Evolutionary conservation across 2,329 filamentous ascomycete species (phyloP), one percentile per base, ranked within the genome.

Genomic region (Fusarium dimerum): DNA sequence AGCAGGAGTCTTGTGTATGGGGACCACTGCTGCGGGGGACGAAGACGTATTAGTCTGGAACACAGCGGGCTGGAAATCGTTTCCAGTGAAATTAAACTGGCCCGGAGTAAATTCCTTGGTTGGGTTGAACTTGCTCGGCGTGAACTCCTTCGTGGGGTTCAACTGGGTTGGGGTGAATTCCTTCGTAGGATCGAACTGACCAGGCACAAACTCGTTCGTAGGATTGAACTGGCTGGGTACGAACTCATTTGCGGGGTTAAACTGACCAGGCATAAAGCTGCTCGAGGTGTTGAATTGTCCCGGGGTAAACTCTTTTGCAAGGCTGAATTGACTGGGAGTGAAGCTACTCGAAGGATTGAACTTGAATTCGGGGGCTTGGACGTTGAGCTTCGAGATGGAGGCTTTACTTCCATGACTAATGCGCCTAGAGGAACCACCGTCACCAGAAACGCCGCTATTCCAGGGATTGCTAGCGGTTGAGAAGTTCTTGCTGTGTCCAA

Each of bases 301-400:
- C 13, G 32, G 13, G 13, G 32, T 36, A 36, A 36, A 36, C 32
- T 36, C 32, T 10, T 29, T 51, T 38, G 43, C 48, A 20, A 64
- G 63, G 43, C 54, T 56, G 45, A 60, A 64, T 38, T 64, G 56
- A 2, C 60, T 62, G 30, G 62, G 60, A 5, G 59, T 64, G 20
- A 64, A 64, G 32, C 53, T 63, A 63, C 69, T 80, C 11, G 60
- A 69, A 4, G 81, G 82, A 56, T 84, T 83, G 71, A 93, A 93
- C 63, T 87, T 90, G 77, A 97, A 97, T 66, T 94, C 90, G 43
- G 92, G 89, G 0, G 93, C 93, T 56, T 88, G 84, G 30, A 95
- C 92, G 64, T 97, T 97, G 62, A 97, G 81, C 61, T 87, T 92
- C 1, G 91, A 90, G 41, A 86, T 71, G 1, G 85, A 92, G 3